These are phyloP conservation scores for Pilatotrama ljubarskyi DNA, from an alignment of 768 basidiomycete genomes.

Conservation along the genomic window DNA sequence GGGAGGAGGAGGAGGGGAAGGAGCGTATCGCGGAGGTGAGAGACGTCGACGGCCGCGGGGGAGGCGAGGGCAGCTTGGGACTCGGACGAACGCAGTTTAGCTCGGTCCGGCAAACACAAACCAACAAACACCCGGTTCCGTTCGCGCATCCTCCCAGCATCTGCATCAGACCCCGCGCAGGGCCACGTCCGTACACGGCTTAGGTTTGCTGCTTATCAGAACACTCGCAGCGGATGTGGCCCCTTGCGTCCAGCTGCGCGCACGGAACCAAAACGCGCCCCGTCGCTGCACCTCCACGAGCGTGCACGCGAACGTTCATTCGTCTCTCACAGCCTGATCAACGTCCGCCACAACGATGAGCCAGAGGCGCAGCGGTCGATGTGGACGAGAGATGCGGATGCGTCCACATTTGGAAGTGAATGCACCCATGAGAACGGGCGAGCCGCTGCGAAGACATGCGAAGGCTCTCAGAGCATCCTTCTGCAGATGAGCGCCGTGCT, in stretches of 20 bases:
- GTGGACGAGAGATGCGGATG: background rate
- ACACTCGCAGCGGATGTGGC: background rate
- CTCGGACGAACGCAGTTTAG: conserved; percentile 16
- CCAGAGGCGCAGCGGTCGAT: background rate
- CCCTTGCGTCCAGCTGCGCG: background rate
- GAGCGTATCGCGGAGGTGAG: conserved; percentile 24
- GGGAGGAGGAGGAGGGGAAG: conserved; percentile 14
- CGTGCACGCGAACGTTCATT: background rate
- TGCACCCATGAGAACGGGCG: background rate
- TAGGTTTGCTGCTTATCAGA: conserved; percentile 3
- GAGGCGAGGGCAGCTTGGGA: background rate
- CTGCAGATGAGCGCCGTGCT: conserved; percentile 3
- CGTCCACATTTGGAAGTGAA: background rate
- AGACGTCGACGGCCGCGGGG: conserved; percentile 21
- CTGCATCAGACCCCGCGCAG: background rate
- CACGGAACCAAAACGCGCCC: background rate
- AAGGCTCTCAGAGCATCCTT: background rate
- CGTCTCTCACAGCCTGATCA: background rate
- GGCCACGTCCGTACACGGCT: background rate
- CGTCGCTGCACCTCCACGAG: too few species aligned
- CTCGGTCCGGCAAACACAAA: conserved; percentile 13
- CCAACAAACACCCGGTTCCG: conserved; percentile 19
- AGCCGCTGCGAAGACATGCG: background rate
- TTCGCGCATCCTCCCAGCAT: background rate
- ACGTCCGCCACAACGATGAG: background rate